Conservation (phyloP, 306 rosid species). For the Lathyrus aphaca region DNA sequence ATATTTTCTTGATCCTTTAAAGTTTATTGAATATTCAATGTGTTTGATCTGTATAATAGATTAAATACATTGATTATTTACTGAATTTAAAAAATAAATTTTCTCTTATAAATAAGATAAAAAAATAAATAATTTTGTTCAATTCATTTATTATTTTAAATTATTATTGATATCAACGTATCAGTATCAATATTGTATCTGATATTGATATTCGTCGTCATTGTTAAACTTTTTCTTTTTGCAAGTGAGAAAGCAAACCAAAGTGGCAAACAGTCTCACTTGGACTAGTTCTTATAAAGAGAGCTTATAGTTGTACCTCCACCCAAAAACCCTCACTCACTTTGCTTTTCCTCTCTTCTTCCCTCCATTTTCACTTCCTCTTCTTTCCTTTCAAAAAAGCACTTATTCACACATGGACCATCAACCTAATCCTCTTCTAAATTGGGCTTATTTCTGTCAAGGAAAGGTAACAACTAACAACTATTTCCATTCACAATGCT, state of each 20-base stretch:
- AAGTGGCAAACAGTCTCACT: conserved; percentile 48
- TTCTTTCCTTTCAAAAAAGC: conserved; percentile 19
- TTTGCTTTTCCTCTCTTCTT: background rate
- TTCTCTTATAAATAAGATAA: too few relatives aligned
- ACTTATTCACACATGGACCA: conserved; percentile 55
- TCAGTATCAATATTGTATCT: too few relatives aligned
- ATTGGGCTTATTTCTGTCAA: conserved; percentile 65
- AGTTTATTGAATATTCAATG: too few relatives aligned
- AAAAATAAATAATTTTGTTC: too few relatives aligned
- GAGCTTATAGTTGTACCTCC: conserved; percentile 28
- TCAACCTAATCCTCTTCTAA: conserved; percentile 63
- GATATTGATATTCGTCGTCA: too few relatives aligned
- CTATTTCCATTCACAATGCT: conserved; percentile 1
- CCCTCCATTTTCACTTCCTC: conserved; percentile 30
- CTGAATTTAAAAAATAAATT: too few relatives aligned
- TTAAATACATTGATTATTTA: too few relatives aligned
- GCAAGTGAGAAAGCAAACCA: conserved; percentile 33
- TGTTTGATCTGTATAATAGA: too few relatives aligned
- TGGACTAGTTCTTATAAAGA: conserved; percentile 48
- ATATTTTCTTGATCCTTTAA: too few relatives aligned
- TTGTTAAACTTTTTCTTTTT: too few relatives aligned
- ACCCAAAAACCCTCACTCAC: conserved; percentile 49
- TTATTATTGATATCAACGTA: too few relatives aligned
- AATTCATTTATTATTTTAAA: too few relatives aligned
- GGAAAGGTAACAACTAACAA: conserved; percentile 71